phyloP scores from a whole-genome alignment of 2,329 filamentous ascomycete genomes.

The Pyrenophora tritici-repentis region DNA sequence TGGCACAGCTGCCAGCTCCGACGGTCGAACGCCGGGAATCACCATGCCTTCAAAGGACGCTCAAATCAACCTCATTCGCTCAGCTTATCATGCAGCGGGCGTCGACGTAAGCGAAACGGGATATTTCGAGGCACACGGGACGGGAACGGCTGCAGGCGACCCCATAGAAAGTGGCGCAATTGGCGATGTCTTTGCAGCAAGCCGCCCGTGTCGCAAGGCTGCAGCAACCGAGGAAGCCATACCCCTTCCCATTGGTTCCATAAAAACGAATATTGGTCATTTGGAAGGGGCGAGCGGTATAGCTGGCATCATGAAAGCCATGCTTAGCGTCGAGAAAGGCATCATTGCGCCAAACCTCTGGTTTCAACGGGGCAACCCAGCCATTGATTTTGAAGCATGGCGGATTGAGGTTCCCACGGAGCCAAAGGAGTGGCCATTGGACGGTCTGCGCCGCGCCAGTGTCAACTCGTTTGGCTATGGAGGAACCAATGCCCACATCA shows the following conservation, averaged over 20 bases:
- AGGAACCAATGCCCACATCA: constrained; percentile 30
- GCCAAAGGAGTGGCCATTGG: constrained; percentile 17
- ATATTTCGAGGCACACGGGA: constrained; percentile 33
- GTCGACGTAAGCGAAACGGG: constrained; percentile 36
- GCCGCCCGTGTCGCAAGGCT: constrained; percentile 3
- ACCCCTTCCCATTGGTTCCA: constrained; percentile 19
- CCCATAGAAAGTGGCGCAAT: constrained; percentile 18
- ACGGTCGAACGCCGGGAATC: constrained; percentile 25
- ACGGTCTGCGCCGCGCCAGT: constrained; percentile 17
- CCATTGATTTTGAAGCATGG: constrained; percentile 18
- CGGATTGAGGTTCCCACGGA: constrained; percentile 18
- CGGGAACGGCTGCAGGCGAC: constrained; percentile 38
- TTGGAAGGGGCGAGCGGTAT: constrained; percentile 48
- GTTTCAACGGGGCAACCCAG: constrained; percentile 19
- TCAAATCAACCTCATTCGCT: constrained; percentile 38
- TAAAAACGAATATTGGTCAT: constrained; percentile 51
- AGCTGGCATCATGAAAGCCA: constrained; percentile 47
- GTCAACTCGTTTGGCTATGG: constrained; percentile 31
- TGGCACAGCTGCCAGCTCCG: constrained; percentile 27
- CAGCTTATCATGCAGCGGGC: constrained; percentile 46
- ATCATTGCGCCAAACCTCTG: constrained; percentile 37
- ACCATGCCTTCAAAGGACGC: constrained; percentile 50
- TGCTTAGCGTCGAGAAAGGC: constrained; percentile 48
- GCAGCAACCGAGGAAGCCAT: constrained; percentile 6
- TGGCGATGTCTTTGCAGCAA: constrained; percentile 11